Conservation (phyloP, 176 grass and related monocot species). For the Themeda triandra region DNA sequence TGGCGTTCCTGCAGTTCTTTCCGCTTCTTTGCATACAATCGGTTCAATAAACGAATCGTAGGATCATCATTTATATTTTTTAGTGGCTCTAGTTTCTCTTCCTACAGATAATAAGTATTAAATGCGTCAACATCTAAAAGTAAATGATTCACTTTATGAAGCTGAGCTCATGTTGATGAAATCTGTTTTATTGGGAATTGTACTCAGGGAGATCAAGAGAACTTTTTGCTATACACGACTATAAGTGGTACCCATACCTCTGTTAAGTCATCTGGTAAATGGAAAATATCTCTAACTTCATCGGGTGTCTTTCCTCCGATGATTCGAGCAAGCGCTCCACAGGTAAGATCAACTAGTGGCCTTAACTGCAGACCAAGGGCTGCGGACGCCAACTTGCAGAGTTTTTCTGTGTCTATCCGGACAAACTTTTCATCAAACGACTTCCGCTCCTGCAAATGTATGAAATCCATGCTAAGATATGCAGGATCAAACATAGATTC, state of each 20-base stretch:
- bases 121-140: slow-evolving; percentile 2
- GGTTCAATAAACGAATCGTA: slow-evolving; percentile 90
- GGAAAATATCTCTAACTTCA: slow-evolving; percentile 98
- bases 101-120: slow-evolving; percentile 41
- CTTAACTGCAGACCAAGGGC: slow-evolving; percentile 93
- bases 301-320: slow-evolving; percentile 98
- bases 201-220: neutral
- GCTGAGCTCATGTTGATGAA: neutral
- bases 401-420: slow-evolving; percentile 83
- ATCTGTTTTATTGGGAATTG: neutral
- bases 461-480: slow-evolving; percentile 21
- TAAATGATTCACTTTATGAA: neutral
- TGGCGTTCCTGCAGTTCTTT: slow-evolving; percentile 95
- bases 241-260: slow-evolving; percentile 50
- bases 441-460: slow-evolving; percentile 67
- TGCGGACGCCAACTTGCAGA: slow-evolving; percentile 95
- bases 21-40: slow-evolving; percentile 97
- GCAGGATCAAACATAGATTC: neutral
- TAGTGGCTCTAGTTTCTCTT: slow-evolving; percentile 98
- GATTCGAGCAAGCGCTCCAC: slow-evolving; percentile 90
- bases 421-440: slow-evolving; percentile 97
- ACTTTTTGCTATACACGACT: neutral
- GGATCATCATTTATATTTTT: slow-evolving; percentile 98
- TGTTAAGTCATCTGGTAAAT: slow-evolving; percentile 95
- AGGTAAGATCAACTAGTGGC: slow-evolving; percentile 94